phyloP scores from a whole-genome alignment of 495 filamentous ascomycete species.

The Penicillium flavigenum region DNA sequence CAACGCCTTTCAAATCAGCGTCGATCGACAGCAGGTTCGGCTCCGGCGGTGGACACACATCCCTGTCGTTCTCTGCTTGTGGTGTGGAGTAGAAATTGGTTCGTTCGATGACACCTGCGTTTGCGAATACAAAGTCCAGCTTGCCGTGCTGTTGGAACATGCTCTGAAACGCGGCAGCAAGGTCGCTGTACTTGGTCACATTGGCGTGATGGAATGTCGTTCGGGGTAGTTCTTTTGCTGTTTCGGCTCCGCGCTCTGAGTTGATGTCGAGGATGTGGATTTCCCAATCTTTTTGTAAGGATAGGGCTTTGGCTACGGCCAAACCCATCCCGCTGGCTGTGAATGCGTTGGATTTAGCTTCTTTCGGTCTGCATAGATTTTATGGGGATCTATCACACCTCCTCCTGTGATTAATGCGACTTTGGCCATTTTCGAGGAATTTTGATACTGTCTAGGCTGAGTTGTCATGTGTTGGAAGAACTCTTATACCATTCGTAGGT shows the following conservation, averaged over 20 bases:
- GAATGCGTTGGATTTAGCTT: neutral
- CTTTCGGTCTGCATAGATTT: neutral
- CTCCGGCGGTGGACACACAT: slow-evolving; percentile 16
- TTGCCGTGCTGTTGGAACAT: slow-evolving; percentile 1
- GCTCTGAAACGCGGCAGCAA: slow-evolving; percentile 18
- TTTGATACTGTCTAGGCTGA: neutral
- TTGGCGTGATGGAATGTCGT: slow-evolving; percentile 13
- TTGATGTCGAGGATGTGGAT: slow-evolving; percentile 22
- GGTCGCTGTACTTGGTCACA: slow-evolving; percentile 23
- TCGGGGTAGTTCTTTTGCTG: slow-evolving; percentile 7
- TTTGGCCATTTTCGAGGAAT: slow-evolving; percentile 7
- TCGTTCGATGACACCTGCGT: slow-evolving; percentile 23
- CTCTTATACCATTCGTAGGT: neutral
- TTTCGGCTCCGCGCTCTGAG: slow-evolving; percentile 11
- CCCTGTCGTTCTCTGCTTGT: slow-evolving; percentile 3
- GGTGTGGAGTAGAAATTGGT: slow-evolving; percentile 21
- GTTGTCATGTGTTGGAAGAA: neutral
- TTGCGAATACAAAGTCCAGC: slow-evolving; percentile 27
- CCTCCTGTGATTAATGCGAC: slow-evolving; percentile 27
- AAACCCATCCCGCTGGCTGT: slow-evolving; percentile 24
- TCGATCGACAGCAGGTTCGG: slow-evolving; percentile 21
- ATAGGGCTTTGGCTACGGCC: slow-evolving; percentile 15
- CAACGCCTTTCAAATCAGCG: slow-evolving; percentile 22
- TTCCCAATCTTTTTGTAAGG: slow-evolving; percentile 12
- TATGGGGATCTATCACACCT: slow-evolving; percentile 11